phyloP scores from a whole-genome alignment of 2,329 filamentous ascomycete genomes.

The Ophiognomonia clavigignenti-juglandacearum region DNA sequence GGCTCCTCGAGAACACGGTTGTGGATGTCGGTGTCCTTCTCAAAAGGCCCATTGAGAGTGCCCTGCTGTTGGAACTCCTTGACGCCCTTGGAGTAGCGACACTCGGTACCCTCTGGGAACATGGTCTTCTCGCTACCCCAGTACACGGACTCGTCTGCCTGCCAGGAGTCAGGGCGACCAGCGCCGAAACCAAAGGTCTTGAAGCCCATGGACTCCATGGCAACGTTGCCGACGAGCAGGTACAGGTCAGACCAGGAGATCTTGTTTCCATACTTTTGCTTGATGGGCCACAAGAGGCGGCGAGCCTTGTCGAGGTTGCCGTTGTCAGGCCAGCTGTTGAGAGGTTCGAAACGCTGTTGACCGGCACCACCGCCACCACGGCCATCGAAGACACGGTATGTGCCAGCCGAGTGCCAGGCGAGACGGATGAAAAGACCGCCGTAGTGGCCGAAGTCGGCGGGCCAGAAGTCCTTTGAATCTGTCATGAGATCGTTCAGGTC shows the following conservation, averaged over 20 bases:
- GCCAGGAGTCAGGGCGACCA: constrained; percentile 65
- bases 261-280: constrained; percentile 75
- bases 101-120: constrained; percentile 60
- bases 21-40: constrained; percentile 45
- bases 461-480: constrained; percentile 77
- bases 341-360: constrained; percentile 69
- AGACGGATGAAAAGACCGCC: constrained; percentile 76
- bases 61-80: constrained; percentile 35
- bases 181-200: constrained; percentile 66
- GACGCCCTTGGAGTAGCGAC: constrained; percentile 56
- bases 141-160: constrained; percentile 68
- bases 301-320: constrained; percentile 71
- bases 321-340: constrained; percentile 76
- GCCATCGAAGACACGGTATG: constrained; percentile 70
- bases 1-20: constrained; percentile 61
- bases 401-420: constrained; percentile 78
- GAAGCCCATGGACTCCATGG: constrained; percentile 68
- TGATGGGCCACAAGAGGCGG: constrained; percentile 70
- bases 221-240: constrained; percentile 66
- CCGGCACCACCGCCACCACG: constrained; percentile 69
- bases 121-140: constrained; percentile 72
- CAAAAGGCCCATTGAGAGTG: constrained; percentile 28
- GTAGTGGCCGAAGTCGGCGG: constrained; percentile 77
- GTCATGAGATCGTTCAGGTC: constrained; percentile 69
- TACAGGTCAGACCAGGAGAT: constrained; percentile 72